Percentiles rank a stretch among this genome's conserved stretches.
phyloP scores from a whole-genome alignment of 148 eudicot species.

The Rhododendron ovatum region DNA sequence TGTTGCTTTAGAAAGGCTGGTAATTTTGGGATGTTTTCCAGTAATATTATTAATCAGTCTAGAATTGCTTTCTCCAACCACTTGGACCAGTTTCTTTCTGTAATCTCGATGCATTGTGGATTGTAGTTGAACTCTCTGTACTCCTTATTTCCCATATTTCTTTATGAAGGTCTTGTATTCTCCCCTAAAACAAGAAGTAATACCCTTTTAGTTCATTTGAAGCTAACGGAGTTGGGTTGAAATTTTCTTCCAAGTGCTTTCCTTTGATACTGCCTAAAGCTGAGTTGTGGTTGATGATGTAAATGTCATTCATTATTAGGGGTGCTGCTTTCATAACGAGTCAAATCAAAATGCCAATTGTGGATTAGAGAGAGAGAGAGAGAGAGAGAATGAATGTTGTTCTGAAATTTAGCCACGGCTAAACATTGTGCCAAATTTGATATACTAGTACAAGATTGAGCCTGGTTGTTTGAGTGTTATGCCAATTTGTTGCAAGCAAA shows the following conservation, averaged over 20 bases:
- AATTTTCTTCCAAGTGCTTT: neutral
- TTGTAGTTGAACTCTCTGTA: neutral
- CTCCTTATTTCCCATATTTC: neutral
- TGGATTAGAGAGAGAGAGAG: too few relatives aligned
- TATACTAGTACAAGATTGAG: neutral
- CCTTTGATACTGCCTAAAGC: neutral
- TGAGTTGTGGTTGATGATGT: neutral
- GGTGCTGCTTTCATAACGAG: neutral
- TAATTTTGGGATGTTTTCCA: neutral
- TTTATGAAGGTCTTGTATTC: neutral
- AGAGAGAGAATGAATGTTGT: too few relatives aligned
- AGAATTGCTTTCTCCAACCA: neutral
- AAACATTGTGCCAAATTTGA: neutral
- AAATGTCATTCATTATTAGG: neutral
- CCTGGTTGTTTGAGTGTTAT: neutral
- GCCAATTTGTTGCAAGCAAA: neutral
- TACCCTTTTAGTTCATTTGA: neutral
- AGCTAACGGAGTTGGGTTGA: neutral
- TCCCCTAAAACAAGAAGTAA: neutral
- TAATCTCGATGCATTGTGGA: neutral
- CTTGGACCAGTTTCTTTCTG: neutral
- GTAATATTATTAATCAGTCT: neutral
- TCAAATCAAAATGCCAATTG: neutral
- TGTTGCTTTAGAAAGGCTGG: neutral
- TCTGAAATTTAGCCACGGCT: neutral